phyloP scores from a whole-genome alignment of 73 alveolate genomes.

The Tetrahymena elliotti region DNA sequence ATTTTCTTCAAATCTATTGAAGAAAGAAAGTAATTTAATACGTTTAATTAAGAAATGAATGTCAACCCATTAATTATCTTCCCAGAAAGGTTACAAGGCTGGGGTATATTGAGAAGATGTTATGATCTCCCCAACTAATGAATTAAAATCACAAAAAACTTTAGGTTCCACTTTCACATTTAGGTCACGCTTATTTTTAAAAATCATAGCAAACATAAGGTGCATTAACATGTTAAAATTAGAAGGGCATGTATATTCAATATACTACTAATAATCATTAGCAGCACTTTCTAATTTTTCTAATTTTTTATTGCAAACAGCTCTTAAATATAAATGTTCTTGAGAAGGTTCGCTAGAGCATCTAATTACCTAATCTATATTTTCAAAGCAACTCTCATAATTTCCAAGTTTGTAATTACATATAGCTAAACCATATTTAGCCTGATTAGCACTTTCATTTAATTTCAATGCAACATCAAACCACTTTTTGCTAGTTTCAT shows the following conservation, averaged over 20 bases:
- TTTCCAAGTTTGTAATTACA: conserved; percentile 26
- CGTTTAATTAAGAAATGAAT: not conserved
- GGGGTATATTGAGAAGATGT: conserved; percentile 2
- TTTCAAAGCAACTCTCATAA: not conserved
- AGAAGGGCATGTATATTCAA: conserved; percentile 17
- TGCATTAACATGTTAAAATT: conserved; percentile 17
- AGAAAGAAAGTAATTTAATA: conserved; percentile 5
- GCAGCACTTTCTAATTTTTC: conserved; percentile 36
- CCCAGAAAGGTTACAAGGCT: conserved; percentile 17
- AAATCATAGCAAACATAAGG: conserved; percentile 32
- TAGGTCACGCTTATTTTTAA: conserved; percentile 12
- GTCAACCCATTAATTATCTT: not conserved
- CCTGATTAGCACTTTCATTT: not conserved
- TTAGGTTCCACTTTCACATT: conserved; percentile 20
- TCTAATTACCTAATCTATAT: conserved; percentile 8
- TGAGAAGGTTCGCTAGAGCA: not conserved
- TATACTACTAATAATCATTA: conserved; percentile 4
- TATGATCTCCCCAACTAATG: conserved; percentile 15
- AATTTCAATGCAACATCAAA: conserved; percentile 24
- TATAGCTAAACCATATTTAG: conserved; percentile 25
- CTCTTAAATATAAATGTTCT: conserved; percentile 22
- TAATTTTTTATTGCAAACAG: conserved; percentile 20
- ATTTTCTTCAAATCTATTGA: conserved; percentile 20
- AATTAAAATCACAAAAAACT: conserved; percentile 17
- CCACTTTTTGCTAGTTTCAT: conserved; percentile 27